A percentile compares a stretch with the other conserved stretches of the same genome.
Conservation (phyloP, 352 stramenopile species). For the Phytophthora syringae region DNA sequence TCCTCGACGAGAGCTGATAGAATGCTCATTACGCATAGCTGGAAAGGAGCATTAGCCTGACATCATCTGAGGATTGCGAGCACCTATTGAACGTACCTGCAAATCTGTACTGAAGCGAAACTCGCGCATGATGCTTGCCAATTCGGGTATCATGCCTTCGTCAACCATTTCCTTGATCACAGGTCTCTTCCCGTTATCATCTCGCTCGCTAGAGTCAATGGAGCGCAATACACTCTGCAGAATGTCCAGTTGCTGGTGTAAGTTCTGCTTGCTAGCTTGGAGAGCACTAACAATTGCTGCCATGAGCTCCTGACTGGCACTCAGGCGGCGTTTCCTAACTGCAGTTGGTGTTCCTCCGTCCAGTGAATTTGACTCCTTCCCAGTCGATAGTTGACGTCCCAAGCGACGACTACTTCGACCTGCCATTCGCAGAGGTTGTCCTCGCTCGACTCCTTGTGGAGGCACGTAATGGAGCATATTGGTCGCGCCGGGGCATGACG, state of each 20-base stretch:
- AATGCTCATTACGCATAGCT: conserved; percentile 53
- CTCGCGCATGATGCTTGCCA: conserved; percentile 59
- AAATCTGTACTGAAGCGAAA: conserved; percentile 67
- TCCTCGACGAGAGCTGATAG: conserved; percentile 52
- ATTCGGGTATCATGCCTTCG: conserved; percentile 40
- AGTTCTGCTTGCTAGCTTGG: conserved; percentile 42
- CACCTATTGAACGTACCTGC: conserved; percentile 34
- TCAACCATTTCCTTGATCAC: conserved; percentile 56
- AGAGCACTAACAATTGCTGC: conserved; percentile 43
- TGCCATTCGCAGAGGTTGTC: conserved; percentile 34
- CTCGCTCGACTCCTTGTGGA: conserved; percentile 32
- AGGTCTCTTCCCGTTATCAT: conserved; percentile 28
- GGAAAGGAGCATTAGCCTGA: not conserved
- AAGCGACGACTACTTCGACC: conserved; percentile 15
- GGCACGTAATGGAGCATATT: conserved; percentile 41
- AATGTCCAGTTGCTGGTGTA: conserved; percentile 47
- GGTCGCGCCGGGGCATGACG: conserved; percentile 12
- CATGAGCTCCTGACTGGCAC: conserved; percentile 23
- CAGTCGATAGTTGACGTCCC: conserved; percentile 15
- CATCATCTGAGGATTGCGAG: not conserved
- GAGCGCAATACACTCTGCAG: conserved; percentile 49
- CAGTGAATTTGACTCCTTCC: not conserved
- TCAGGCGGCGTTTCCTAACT: conserved; percentile 12
- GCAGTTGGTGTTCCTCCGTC: conserved; percentile 4
- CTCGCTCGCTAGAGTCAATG: conserved; percentile 27